Conservation (phyloP, 139 green algal species). For the Astrephomene gubernaculifera region DNA sequence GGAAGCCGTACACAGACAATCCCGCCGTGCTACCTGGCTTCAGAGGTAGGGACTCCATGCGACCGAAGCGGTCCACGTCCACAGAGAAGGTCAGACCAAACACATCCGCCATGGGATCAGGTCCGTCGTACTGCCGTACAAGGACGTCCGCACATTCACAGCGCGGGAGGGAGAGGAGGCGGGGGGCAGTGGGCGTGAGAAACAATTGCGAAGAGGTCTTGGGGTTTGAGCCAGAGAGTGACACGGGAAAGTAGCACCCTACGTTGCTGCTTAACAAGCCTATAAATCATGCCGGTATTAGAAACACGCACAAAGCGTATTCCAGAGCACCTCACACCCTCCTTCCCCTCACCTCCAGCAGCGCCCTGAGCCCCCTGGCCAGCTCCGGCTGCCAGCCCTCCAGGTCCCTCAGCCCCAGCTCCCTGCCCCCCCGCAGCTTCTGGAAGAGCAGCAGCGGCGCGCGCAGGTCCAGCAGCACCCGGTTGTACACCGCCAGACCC, state of each 20-base stretch:
- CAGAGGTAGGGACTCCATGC: slow-evolving; percentile 62
- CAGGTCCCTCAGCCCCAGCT: slow-evolving; percentile 86
- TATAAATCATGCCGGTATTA: too few relatives aligned
- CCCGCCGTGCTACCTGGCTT: slow-evolving; percentile 59
- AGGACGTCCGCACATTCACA: background rate
- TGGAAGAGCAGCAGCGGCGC: slow-evolving; percentile 91
- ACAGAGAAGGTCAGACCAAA: slow-evolving; percentile 90
- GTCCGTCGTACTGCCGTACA: slow-evolving; percentile 47
- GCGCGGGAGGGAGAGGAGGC: too few relatives aligned
- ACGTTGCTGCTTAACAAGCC: too few relatives aligned
- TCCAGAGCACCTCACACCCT: background rate
- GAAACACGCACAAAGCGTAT: too few relatives aligned
- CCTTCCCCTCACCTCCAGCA: slow-evolving; percentile 11
- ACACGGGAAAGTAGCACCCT: too few relatives aligned
- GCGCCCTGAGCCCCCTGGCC: background rate
- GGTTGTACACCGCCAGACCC: slow-evolving; percentile 95
- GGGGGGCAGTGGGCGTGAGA: too few relatives aligned
- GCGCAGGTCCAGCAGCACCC: slow-evolving; percentile 92
- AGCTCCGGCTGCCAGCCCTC: slow-evolving; percentile 86
- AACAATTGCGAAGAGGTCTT: too few relatives aligned
- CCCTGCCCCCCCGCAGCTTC: slow-evolving; percentile 81
- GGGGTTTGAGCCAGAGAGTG: too few relatives aligned
- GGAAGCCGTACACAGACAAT: background rate
- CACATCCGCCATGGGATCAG: slow-evolving; percentile 74
- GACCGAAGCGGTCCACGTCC: slow-evolving; percentile 78